Conservation (phyloP, 768 basidiomycete species). For the Cyclocybe cylindracea region DNA sequence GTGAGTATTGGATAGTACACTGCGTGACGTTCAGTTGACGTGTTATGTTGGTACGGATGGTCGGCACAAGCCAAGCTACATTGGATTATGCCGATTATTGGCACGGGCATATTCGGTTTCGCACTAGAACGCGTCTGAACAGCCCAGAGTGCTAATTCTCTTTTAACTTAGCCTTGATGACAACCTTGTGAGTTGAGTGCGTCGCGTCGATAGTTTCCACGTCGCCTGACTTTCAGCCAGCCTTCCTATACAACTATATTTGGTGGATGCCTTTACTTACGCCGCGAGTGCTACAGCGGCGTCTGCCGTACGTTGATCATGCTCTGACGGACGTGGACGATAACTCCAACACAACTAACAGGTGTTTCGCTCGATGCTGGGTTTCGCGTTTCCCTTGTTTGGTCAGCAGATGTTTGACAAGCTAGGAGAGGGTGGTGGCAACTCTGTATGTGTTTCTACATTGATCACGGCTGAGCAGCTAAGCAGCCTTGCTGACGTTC, state of each 20-base stretch:
- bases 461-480: no score
- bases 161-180: constrained; percentile 50
- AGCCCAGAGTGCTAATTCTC: constrained; percentile 10
- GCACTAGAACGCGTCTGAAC: constrained; percentile 9
- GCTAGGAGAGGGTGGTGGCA: constrained; percentile 59
- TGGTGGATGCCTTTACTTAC: constrained; percentile 67
- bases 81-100: constrained; percentile 75
- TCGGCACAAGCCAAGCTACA: constrained; percentile 51
- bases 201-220: not conserved
- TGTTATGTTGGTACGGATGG: constrained; percentile 69
- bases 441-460: constrained; percentile 43
- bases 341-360: not conserved
- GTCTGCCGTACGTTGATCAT: constrained; percentile 43
- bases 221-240: constrained; percentile 25
- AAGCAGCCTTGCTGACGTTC: no score
- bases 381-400: constrained; percentile 68
- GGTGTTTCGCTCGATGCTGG: constrained; percentile 61
- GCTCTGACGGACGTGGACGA: not conserved
- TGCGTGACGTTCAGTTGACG: not conserved
- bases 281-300: constrained; percentile 69
- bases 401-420: constrained; percentile 56
- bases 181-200: constrained; percentile 43
- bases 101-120: constrained; percentile 54
- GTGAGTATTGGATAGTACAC: constrained; percentile 35
- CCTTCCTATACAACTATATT: constrained; percentile 65